Evolutionary conservation across 805 yeast genomes (phyloP), one percentile per base, ranked within the genome.

Genomic region (Ogataea nonfermentans): DNA sequence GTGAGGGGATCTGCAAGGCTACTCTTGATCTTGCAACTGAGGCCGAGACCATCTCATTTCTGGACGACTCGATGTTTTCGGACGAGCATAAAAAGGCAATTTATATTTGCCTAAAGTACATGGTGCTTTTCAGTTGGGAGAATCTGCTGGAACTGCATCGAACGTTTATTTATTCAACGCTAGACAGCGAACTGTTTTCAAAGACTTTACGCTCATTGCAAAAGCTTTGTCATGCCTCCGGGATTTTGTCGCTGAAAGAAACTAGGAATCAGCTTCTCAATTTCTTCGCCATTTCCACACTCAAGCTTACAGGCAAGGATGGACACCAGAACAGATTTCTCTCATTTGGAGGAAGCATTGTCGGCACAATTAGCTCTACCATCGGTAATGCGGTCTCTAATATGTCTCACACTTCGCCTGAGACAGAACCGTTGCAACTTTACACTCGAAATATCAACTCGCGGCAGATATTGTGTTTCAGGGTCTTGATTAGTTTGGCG

Each of bases 221-320:
- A 57, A 81, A 82, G 47, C 68, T 86, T 34, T 78, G 95, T 6
- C 96, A 88, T 56, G 78, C 90, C 0, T 74, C 90, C 0, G 97
- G 97, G 0, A 64, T 87, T 11, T 60, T 89, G n/a, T 80, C 78
- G 0, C 56, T 84, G 9, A 54, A 59, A 1, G 66, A 65, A 0
- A 67, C 81, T 15, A 66, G 95, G 34, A 84, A 87, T 52, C 74
- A 76, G 8, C 73, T 76, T 20, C 47, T 79, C 32, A 47, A 55
- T n/a, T 48, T 70, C n/a, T 69, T 78, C 47, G 67, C 79, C 1
- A 46, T 52, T 10, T 64, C 75, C 2, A 67, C 78, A 1, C 61
- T 78, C 12, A 67, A 65, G 26, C 63, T 73, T 19, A 57, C 55
- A 12, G 65, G 66, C 4, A 57, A 51, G 28, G 37, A 52, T 9